These are phyloP conservation scores for Hawksworthiomyces lignivorus DNA, from an alignment of 2,329 filamentous ascomycete genomes.

Conservation along the genomic window DNA sequence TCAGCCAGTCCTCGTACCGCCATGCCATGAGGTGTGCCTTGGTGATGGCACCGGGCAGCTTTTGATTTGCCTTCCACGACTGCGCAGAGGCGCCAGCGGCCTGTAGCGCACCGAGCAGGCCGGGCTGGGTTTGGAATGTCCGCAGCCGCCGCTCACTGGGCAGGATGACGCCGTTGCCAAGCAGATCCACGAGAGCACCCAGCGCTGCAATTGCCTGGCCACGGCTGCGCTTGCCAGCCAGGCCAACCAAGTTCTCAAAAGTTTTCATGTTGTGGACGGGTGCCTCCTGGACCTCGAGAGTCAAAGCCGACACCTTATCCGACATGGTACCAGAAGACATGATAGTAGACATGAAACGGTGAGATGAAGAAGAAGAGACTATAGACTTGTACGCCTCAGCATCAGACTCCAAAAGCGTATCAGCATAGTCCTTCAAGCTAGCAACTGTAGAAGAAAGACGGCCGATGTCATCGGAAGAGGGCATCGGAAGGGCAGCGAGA, in stretches of 20 bases:
- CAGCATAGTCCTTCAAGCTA: conserved; percentile 60
- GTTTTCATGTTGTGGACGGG: conserved; percentile 87
- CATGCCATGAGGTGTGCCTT: conserved; percentile 75
- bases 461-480: conserved; percentile 36
- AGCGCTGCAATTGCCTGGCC: conserved; percentile 90
- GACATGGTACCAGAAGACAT: conserved; percentile 94
- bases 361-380: conserved; percentile 72
- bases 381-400: conserved; percentile 66
- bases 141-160: conserved; percentile 75
- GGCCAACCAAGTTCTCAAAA: conserved; percentile 70
- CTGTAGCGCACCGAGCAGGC: conserved; percentile 63
- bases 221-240: conserved; percentile 91
- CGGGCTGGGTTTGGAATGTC: conserved; percentile 72
- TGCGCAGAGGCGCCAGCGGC: conserved; percentile 37
- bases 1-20: conserved; percentile 93
- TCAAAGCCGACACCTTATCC: conserved; percentile 93
- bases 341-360: conserved; percentile 94
- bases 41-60: conserved; percentile 65
- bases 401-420: conserved; percentile 68
- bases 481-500: conserved; percentile 34
- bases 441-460: conserved; percentile 37
- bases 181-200: conserved; percentile 85
- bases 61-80: conserved; percentile 60
- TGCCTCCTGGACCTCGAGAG: conserved; percentile 90
- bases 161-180: conserved; percentile 80